Base-by-base conservation (phyloP, 2,329 filamentous ascomycete genomes). In the Lecanicillium sp. region DNA sequence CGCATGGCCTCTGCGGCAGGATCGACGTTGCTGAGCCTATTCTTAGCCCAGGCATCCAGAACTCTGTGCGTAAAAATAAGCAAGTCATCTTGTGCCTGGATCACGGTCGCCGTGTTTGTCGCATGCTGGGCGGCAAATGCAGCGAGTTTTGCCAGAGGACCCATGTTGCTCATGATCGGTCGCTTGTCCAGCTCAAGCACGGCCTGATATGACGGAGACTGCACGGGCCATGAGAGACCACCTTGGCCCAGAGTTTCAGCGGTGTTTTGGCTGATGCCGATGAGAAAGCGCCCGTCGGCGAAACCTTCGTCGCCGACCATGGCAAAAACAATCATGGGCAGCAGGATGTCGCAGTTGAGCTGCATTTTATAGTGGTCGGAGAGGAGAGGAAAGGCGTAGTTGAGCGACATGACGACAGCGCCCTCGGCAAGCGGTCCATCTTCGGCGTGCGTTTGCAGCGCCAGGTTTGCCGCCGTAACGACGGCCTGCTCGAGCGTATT, bases 381-480 rank as follows among this genome's bases (percentile, higher is more conserved):
- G 7, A 94, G 61, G 18, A 84, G 66, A 3, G 83, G 80, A 48
- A 94, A 89, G 1, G 79, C 79, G 54, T 87, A 86, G 48, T 84
- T 87, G 46, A 94, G 62, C 0, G 85, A 80, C 50, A 92, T 69
- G 0, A 81, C 74, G 20, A 90, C 74, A 5, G 74, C 71, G 5
- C 59, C 66, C 7, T 61, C 60, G 0, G 66, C 69, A 11, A 65
- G 50, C 6, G 52, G 58, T 1, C 60, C 65, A 10, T 69, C 66
- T 31, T 61, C 55, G 14, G 54, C 49, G 10, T 58, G 57, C 5
- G 67, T 58, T 38, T 69, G 61, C n/a, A 94, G 60, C 0, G 87
- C 81, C n/a, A 92, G 65, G 51, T 92, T 90, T 1, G 79, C 69
- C 9, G 87, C 86, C 22, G 74, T 79, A 8, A 87, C 79, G 25